Conservation (phyloP, 768 basidiomycete genomes). For the Leucocoprinus leucothites region DNA sequence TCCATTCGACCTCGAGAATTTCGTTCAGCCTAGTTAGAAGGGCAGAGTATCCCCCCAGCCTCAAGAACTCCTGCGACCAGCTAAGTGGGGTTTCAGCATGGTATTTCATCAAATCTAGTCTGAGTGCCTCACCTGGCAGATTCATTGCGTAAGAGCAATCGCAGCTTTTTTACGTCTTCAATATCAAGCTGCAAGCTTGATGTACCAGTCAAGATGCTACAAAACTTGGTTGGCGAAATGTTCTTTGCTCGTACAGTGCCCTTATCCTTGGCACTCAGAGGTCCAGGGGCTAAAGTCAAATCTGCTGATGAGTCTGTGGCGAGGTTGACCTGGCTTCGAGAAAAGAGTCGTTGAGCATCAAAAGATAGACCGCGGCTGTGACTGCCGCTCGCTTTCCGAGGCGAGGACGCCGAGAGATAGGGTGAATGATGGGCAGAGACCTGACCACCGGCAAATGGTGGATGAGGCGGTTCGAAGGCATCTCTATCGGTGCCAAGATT, state of each 20-base stretch:
- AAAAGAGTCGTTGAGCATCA: conserved; percentile 50
- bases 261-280: conserved; percentile 50
- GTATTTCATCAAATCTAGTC: background rate
- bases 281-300: conserved; percentile 29
- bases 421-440: conserved; percentile 40
- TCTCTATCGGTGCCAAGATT: conserved; percentile 35
- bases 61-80: conserved; percentile 88
- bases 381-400: conserved; percentile 34
- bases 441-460: conserved; percentile 30
- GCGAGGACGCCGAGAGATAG: conserved; percentile 30
- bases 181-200: conserved; percentile 81
- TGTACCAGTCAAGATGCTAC: conserved; percentile 60
- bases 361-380: conserved; percentile 64
- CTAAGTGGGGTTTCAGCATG: conserved; percentile 32
- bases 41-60: conserved; percentile 80
- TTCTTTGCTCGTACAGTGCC: conserved; percentile 37
- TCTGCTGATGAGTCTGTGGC: conserved; percentile 36
- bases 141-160: conserved; percentile 87
- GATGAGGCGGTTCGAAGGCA: conserved; percentile 33
- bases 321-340: conserved; percentile 49
- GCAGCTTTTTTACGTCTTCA: conserved; percentile 81
- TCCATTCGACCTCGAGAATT: conserved; percentile 94
- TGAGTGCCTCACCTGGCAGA: conserved; percentile 61
- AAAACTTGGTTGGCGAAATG: conserved; percentile 62
- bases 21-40: conserved; percentile 85